Conservation (phyloP, 2,329 filamentous ascomycete genomes). For the Dactylonectria macrodidyma region DNA sequence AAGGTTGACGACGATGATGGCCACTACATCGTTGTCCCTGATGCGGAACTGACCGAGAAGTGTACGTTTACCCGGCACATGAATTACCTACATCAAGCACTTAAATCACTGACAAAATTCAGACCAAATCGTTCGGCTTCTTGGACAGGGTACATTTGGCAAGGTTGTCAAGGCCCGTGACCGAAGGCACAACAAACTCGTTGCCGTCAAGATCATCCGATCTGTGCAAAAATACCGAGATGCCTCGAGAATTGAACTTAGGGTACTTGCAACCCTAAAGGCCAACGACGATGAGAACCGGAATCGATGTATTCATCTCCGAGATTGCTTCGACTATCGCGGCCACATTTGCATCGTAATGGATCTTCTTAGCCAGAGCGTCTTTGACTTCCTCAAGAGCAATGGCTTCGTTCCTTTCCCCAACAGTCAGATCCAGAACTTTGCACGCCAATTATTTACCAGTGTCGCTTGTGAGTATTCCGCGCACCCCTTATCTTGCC, state of each 20-base stretch:
- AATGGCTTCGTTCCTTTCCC: constrained; percentile 97
- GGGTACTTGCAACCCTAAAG: constrained; percentile 91
- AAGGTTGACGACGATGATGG: constrained; percentile 97
- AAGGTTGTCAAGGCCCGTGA: constrained; percentile 97
- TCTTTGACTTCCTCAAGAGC: constrained; percentile 97
- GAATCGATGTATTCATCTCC: constrained; percentile 96
- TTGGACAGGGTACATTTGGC: constrained; percentile 97
- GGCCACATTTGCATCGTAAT: constrained; percentile 94
- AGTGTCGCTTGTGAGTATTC: constrained; percentile 90
- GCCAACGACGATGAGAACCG: constrained; percentile 93
- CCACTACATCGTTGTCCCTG: constrained; percentile 93
- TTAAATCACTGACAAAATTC: constrained; percentile 39
- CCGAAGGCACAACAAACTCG: constrained; percentile 79
- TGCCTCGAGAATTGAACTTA: constrained; percentile 92
- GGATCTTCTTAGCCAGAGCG: constrained; percentile 89
- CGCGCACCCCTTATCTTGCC: not conserved
- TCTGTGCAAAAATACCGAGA: constrained; percentile 99
- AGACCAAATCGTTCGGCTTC: constrained; percentile 91
- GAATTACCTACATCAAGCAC: constrained; percentile 2
- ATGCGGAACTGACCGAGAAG: constrained; percentile 87
- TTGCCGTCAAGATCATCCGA: constrained; percentile 97
- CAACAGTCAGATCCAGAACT: constrained; percentile 97
- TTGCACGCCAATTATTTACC: constrained; percentile 96
- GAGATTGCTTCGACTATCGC: constrained; percentile 97
- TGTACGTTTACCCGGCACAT: constrained; percentile 73